A percentile compares a stretch with the other conserved stretches of the same genome.
phyloP scores from a whole-genome alignment of 306 rosid species.

The Medicago truncatula region DNA sequence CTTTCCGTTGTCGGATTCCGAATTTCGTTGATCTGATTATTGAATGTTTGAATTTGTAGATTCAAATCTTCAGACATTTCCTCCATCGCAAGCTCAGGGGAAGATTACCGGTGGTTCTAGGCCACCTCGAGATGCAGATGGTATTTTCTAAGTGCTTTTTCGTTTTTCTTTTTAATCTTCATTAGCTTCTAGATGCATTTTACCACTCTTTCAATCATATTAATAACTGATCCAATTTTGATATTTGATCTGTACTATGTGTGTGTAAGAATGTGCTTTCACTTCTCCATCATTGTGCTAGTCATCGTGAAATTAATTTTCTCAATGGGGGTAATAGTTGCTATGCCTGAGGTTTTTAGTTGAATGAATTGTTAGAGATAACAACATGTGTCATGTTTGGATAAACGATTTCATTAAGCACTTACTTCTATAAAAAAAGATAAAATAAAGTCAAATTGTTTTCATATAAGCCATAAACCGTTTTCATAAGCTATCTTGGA shows the following conservation, averaged over 20 bases:
- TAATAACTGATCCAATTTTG: neutral
- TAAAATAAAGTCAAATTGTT: too few relatives aligned
- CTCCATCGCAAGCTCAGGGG: slow-evolving; percentile 83
- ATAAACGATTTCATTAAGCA: too few relatives aligned
- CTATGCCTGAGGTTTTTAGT: neutral
- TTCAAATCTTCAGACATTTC: slow-evolving; percentile 91
- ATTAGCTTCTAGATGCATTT: neutral
- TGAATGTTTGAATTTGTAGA: slow-evolving; percentile 51
- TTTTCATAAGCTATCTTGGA: too few relatives aligned
- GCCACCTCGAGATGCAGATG: slow-evolving; percentile 93
- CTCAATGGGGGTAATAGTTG: neutral
- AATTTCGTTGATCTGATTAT: slow-evolving; percentile 24
- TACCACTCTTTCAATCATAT: neutral
- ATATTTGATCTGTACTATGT: neutral
- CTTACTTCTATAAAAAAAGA: too few relatives aligned
- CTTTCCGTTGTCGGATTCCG: neutral
- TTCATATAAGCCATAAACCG: too few relatives aligned
- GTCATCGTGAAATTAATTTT: neutral
- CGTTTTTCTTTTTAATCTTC: neutral
- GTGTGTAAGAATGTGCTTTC: slow-evolving; percentile 17
- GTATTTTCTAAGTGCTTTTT: slow-evolving; percentile 42
- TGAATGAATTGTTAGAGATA: slow-evolving; percentile 8
- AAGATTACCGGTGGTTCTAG: slow-evolving; percentile 75
- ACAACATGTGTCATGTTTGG: neutral
- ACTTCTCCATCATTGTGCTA: slow-evolving; percentile 10